Evolutionary conservation across 345 rosid genomes (phyloP), one percentile per base, ranked within the genome.

Genomic region (Eucalyptus sp.): DNA sequence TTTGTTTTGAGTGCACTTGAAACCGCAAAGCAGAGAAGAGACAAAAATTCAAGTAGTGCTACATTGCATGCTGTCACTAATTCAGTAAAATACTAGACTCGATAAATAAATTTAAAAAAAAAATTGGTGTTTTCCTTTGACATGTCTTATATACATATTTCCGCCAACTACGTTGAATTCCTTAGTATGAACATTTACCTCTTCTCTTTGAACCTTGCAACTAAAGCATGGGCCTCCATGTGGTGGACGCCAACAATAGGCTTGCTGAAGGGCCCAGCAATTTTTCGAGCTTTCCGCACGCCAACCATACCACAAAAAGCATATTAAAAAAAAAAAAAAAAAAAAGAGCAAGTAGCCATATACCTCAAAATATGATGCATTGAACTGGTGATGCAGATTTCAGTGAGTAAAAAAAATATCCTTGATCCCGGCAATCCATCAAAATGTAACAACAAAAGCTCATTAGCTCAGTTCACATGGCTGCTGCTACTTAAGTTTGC

Each of bases 181-280:
- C 71, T 27, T 1, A 16, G 79, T 31, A 29, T 62, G 0, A 85
- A 33, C 22, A 85, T 14, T n/a, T 54, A 71, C 66, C 50, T 43
- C 29, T 81, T 41, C 51, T 50, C 58, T 76, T 86, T 83, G 48
- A 92, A 96, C 99, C 99, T 96, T 54, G 96, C 97, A 20, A 95
- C 96, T 86, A 97, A 89, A 88, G 99, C 96, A 94, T 97, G 99
- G 88, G 99, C 98, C 93, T 97, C 99, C 98, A 92, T 96, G 91
- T 93, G 96, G 90, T 96, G 99, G 89, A 97, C 94, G 31, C 98
- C 90, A 51, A 97, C 86, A 11, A 97, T 92, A 33, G 99, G 98
- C 81, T 96, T 93, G 92, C 89, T 90, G 90, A 94, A 96, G 89
- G 29, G 64, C 80, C 97, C 94, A 88, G 98, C 99, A 91, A 96